Evolutionary conservation across 1,139 yeast species (phyloP), one percentile per base, ranked within the genome.

Genomic region (Saccharomyces pastorianus): DNA sequence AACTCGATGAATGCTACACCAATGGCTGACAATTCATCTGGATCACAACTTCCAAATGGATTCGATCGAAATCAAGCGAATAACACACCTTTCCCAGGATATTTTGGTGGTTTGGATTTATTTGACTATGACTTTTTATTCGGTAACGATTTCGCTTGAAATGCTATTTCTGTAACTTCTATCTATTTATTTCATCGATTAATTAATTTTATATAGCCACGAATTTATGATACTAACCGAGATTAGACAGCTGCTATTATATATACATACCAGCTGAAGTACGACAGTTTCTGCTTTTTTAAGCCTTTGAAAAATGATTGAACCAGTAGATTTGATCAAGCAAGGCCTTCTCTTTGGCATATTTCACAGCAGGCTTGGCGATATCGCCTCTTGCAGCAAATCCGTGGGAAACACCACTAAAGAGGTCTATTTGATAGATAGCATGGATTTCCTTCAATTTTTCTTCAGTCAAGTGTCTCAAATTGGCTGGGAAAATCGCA

Each of bases 371-470:
- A 9, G 88, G 85, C 57, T 73, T 72, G 13, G 74, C 59, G 41
- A 77, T 57, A 68, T 90, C 96, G 56, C 95, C 96, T 72, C 85
- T 84, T 48, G 80, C 83, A 23, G 95, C 79, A 66, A 74, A 89
- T 0, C 96, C 96, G 67, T 89, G 96, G 2, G 67, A 47, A 26
- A 80, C 84, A 52, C 85, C 84, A 38, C 84, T 70, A 66, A 80
- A 83, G 52, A 87, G 69, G 55, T 82, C 81, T 42, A 85, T 66
- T 69, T 80, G 82, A 73, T 80, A 89, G 50, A 73, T 73, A 38
- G 78, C 80, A 56, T 76, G 73, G 49, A 73, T 71, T 59, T 76
- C 79, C 53, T 69, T 69, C 65, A 89, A 77, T 59, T 76, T 78
- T 17, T 71, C 78, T 70, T 84, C 89, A 13, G 91, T 78, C 64